phyloP scores from a whole-genome alignment of 164 flowering plant species.

The Euptelea pleiosperma region DNA sequence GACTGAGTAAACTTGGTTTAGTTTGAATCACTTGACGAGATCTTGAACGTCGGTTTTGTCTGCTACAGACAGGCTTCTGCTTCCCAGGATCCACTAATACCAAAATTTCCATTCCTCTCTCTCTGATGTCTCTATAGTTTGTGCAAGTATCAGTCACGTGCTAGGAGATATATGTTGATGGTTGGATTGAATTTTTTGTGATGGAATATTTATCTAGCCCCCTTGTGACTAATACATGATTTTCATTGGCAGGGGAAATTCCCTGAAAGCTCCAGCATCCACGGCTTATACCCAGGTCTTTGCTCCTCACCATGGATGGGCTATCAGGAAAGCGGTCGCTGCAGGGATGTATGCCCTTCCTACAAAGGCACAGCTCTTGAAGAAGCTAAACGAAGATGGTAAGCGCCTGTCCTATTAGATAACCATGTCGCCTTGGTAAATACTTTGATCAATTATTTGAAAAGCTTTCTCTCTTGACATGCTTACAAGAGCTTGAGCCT shows the following conservation, averaged over 20 bases:
- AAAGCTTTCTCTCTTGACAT: not conserved
- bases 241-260: slow-evolving; percentile 49
- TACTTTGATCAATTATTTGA: not conserved
- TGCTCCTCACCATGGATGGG: slow-evolving; percentile 86
- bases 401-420: slow-evolving; percentile 17
- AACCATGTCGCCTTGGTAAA: not conserved
- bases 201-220: not conserved
- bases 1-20: no score
- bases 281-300: slow-evolving; percentile 65
- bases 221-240: not conserved
- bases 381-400: slow-evolving; percentile 80
- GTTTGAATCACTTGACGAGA: no score
- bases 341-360: slow-evolving; percentile 89
- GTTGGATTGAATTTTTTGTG: not conserved
- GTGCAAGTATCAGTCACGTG: not conserved
- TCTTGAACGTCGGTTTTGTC: no score
- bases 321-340: slow-evolving; percentile 72
- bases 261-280: slow-evolving; percentile 70
- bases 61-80: not conserved
- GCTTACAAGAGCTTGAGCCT: not conserved
- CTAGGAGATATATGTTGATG: not conserved
- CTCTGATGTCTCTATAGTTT: not conserved
- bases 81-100: not conserved
- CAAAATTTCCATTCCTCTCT: no score
- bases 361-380: slow-evolving; percentile 54